These are phyloP conservation scores for Fusarium sp. DNA, from an alignment of 2,329 filamentous ascomycete genomes.

Conservation along the genomic window DNA sequence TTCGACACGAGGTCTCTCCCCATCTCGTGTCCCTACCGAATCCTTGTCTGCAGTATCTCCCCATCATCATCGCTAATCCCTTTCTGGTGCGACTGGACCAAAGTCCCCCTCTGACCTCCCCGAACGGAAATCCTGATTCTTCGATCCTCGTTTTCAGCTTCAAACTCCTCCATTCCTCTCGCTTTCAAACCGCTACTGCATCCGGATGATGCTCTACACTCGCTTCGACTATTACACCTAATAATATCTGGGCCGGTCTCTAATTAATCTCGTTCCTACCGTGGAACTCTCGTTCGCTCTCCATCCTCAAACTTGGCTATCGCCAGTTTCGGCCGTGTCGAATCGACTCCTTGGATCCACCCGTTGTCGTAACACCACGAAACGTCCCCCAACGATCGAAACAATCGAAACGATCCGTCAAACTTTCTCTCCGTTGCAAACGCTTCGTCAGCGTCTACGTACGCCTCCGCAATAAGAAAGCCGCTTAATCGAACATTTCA, in stretches of 20 bases:
- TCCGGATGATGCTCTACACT: slow-evolving; percentile 42
- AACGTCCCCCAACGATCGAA: slow-evolving; percentile 17
- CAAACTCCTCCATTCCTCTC: slow-evolving; percentile 28
- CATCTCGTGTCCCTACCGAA: slow-evolving; percentile 40
- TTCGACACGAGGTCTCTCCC: slow-evolving; percentile 34
- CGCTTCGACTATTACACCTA: slow-evolving; percentile 33
- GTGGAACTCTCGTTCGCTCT: slow-evolving; percentile 17
- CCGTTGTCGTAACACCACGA: slow-evolving; percentile 31
- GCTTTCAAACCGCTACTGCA: slow-evolving; percentile 27
- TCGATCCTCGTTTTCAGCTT: slow-evolving; percentile 31
- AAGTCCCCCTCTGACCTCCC: slow-evolving; percentile 5
- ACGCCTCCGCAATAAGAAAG: slow-evolving; percentile 6
- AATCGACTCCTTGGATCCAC: slow-evolving; percentile 27
- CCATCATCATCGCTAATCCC: slow-evolving; percentile 30
- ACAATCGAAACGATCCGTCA: slow-evolving; percentile 6
- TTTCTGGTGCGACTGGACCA: slow-evolving; percentile 27
- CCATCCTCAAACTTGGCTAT: slow-evolving; percentile 12
- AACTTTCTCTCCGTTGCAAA: not conserved
- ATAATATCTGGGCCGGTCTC: slow-evolving; percentile 16
- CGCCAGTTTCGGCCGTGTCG: slow-evolving; percentile 19
- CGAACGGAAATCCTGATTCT: slow-evolving; percentile 20
- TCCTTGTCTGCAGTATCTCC: slow-evolving; percentile 26
- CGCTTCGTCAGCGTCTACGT: not conserved
- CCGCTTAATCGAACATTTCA: slow-evolving; percentile 5
- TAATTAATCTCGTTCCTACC: slow-evolving; percentile 6